These are phyloP conservation scores for Trametes gibbosa DNA, from an alignment of 768 basidiomycete species.

Conservation along the genomic window DNA sequence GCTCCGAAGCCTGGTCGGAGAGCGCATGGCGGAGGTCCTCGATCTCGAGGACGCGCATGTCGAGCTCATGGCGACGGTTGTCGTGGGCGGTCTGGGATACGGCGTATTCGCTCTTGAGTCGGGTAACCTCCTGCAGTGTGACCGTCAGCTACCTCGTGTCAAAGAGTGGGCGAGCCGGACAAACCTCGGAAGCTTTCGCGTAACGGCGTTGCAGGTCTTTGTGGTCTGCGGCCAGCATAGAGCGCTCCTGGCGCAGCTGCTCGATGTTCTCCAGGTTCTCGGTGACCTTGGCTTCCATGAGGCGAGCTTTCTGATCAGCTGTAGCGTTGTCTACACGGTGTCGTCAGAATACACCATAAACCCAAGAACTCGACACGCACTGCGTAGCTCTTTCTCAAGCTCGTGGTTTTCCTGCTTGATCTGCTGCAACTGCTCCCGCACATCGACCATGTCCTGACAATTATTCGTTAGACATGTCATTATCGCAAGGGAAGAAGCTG, in stretches of 20 bases:
- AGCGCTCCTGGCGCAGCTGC: constrained; percentile 74
- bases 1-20: constrained; percentile 54
- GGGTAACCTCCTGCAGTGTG: constrained; percentile 49
- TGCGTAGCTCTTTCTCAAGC: constrained; percentile 70
- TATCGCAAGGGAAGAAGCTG: not conserved
- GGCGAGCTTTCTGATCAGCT: constrained; percentile 70
- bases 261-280: constrained; percentile 73
- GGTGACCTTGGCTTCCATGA: constrained; percentile 61
- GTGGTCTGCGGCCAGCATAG: constrained; percentile 64
- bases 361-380: constrained; percentile 36
- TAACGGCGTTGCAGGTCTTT: constrained; percentile 70
- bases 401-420: constrained; percentile 73
- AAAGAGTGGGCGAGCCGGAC: not conserved
- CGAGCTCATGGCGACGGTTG: constrained; percentile 69
- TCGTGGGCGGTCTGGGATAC: constrained; percentile 67
- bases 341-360: not conserved
- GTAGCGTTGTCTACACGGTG: constrained; percentile 51
- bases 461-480: not conserved
- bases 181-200: constrained; percentile 64
- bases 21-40: constrained; percentile 72
- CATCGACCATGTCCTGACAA: constrained; percentile 73
- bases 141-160: not conserved
- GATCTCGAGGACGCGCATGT: constrained; percentile 68
- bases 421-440: constrained; percentile 63
- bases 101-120: constrained; percentile 60